A percentile compares a stretch with the other conserved stretches of the same genome.
These are phyloP conservation scores for Zygosaccharomyces kombuchaensis DNA, from an alignment of 805 yeast species.

Conservation along the genomic window DNA sequence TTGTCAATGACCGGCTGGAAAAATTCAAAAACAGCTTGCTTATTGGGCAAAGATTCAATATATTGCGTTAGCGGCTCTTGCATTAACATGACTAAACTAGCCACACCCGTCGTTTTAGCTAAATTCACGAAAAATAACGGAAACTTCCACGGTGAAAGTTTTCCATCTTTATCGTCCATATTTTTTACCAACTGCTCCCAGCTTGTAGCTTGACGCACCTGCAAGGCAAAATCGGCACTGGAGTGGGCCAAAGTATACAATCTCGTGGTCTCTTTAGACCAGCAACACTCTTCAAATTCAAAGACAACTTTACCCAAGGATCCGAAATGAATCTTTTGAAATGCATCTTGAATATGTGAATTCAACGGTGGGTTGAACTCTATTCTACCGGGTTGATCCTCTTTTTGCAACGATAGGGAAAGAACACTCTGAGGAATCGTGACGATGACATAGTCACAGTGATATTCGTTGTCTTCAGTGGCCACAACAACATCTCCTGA, in stretches of 20 bases:
- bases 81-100: conserved; percentile 60
- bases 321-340: conserved; percentile 54
- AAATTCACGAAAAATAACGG: conserved; percentile 63
- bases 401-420: conserved; percentile 34
- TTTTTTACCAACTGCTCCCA: conserved; percentile 16
- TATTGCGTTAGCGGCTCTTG: conserved; percentile 71
- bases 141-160: conserved; percentile 40
- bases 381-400: conserved; percentile 40
- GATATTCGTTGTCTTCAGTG: conserved; percentile 29
- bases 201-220: conserved; percentile 19
- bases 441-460: conserved; percentile 57
- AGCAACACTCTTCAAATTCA: conserved; percentile 59
- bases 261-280: conserved; percentile 53
- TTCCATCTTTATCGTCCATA: conserved; percentile 2
- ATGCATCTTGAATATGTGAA: conserved; percentile 37
- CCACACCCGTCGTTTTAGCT: conserved; percentile 44
- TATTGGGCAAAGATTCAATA: conserved; percentile 44
- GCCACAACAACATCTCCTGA: conserved; percentile 36
- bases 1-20: conserved; percentile 46
- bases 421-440: conserved; percentile 76
- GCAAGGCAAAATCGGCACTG: conserved; percentile 12
- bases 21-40: conserved; percentile 51
- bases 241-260: conserved; percentile 42
- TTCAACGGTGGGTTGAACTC: conserved; percentile 57
- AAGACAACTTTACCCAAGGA: conserved; percentile 68